Evolutionary conservation across 179 eudicot species (phyloP).

Genomic region (Silene coronaria): DNA sequence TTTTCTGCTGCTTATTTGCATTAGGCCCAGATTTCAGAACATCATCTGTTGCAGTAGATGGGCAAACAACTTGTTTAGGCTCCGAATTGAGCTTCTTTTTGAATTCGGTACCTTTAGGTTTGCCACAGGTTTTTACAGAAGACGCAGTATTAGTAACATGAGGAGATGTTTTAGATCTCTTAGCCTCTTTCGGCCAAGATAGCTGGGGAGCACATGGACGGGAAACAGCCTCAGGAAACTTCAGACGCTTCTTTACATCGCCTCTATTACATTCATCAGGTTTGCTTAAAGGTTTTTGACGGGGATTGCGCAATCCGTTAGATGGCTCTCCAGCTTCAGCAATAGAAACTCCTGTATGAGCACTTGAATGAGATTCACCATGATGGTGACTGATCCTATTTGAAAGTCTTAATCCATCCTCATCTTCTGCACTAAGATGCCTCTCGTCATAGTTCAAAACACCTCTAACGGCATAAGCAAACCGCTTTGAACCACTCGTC

Average conservation of each 20-base stretch:
- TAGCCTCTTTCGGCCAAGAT: background rate
- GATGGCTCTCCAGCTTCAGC: slow-evolving; percentile 10
- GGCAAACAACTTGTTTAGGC: background rate
- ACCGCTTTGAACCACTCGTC: slow-evolving; percentile 15
- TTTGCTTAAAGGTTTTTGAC: slow-evolving; percentile 26
- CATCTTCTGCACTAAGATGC: slow-evolving; percentile 7
- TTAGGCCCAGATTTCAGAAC: slow-evolving; percentile 2
- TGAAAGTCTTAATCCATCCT: slow-evolving; percentile 6
- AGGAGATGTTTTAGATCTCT: background rate
- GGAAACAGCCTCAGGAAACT: slow-evolving; percentile 9
- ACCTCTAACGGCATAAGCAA: slow-evolving; percentile 19
- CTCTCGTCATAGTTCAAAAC: slow-evolving; percentile 17
- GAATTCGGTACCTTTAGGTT: slow-evolving; percentile 7
- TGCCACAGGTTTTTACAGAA: slow-evolving; percentile 10
- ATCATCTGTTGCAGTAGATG: slow-evolving; percentile 5
- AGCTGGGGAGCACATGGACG: background rate
- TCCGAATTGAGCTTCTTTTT: slow-evolving; percentile 26
- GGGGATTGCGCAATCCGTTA: slow-evolving; percentile 17
- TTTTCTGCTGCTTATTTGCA: slow-evolving; percentile 13
- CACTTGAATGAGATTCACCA: slow-evolving; percentile 7
- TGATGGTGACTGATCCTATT: background rate
- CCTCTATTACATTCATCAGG: slow-evolving; percentile 16
- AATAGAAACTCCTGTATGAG: slow-evolving; percentile 5
- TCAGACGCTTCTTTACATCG: slow-evolving; percentile 21
- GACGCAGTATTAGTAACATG: background rate